Base-by-base conservation (phyloP, 73 alveolate species). In the Paramecium octaurelia region DNA sequence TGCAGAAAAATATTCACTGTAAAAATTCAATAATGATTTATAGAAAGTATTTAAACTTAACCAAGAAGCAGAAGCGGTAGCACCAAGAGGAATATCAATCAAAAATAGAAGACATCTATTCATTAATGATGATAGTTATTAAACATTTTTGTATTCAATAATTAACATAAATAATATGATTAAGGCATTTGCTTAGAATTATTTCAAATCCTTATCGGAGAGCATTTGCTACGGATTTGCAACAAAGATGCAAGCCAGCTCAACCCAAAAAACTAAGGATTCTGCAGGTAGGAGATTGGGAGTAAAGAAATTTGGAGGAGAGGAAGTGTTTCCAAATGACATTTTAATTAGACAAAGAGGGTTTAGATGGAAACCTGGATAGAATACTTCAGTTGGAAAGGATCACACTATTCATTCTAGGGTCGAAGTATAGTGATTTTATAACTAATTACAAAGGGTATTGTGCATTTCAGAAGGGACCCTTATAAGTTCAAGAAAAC, bases 351-450 rank as follows among this genome's bases (percentile, higher is more conserved):
- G 97, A 46, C 77, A 95, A 86, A 94, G 96, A 84, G 98, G 98
- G 23, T 86, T 91, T 43, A 95, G 86, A 71, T 95, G 96, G 95
- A 88, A 92, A 18, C 96, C 98, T 24, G 98, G 98, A 38, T 92
- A 95, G 50, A 92, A 95, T 71, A 75, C 92, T 12, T 93, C 84
- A 35, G 42, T 36, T n/a, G 98, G 97, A 23, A 94, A 70, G 42
- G 98, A 95, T 85, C 97, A 95, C 68, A 94, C 98, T 5, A 34
- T 95, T 68, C 98, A 95, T 91, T 93, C 98, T 10, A 69, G 92
- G 24, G 90, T 43, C 4, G 98, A 95, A 92, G 96, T 93, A 87
- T 54, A 1, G 40, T 40, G 2, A 84, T 42, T 60, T 16, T 36
- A 23, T 85, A 11, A 48, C 18, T 23, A 12, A 38, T 54, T 40